Evolutionary conservation across 2,329 filamentous ascomycete genomes (phyloP).

Genomic region (Colletotrichum sp.): DNA sequence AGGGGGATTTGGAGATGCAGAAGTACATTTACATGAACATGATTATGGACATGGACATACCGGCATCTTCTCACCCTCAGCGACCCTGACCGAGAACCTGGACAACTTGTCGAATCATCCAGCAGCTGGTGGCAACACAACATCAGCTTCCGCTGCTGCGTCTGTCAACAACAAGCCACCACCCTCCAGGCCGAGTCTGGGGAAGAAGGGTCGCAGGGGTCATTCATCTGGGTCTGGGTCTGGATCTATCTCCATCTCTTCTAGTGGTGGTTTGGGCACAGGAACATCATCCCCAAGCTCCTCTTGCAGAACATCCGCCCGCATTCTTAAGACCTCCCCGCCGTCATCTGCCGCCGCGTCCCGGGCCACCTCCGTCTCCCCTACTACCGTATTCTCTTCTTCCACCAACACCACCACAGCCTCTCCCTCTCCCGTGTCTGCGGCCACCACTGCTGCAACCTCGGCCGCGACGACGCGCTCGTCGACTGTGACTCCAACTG

Average conservation of each 20-base stretch:
- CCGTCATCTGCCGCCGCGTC: constrained; percentile 11
- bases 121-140: background rate
- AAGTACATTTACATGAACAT: background rate
- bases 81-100: constrained; percentile 2
- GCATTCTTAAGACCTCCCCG: constrained; percentile 21
- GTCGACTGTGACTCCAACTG: background rate
- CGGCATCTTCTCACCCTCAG: background rate
- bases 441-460: background rate
- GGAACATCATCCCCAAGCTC: background rate
- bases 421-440: background rate
- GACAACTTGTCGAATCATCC: background rate
- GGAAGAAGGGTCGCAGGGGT: constrained; percentile 17
- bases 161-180: background rate
- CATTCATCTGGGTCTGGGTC: background rate
- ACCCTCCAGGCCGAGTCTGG: constrained; percentile 6
- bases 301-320: constrained; percentile 14
- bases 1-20: constrained; percentile 10
- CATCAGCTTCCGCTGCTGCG: background rate
- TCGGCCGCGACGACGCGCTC: constrained; percentile 9
- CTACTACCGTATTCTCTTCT: background rate
- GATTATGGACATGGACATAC: background rate
- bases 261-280: background rate
- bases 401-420: background rate
- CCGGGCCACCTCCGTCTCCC: constrained; percentile 16
- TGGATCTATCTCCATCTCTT: background rate